Evolutionary conservation across 768 basidiomycete genomes (phyloP).

Genomic region (Pisolithus albus): DNA sequence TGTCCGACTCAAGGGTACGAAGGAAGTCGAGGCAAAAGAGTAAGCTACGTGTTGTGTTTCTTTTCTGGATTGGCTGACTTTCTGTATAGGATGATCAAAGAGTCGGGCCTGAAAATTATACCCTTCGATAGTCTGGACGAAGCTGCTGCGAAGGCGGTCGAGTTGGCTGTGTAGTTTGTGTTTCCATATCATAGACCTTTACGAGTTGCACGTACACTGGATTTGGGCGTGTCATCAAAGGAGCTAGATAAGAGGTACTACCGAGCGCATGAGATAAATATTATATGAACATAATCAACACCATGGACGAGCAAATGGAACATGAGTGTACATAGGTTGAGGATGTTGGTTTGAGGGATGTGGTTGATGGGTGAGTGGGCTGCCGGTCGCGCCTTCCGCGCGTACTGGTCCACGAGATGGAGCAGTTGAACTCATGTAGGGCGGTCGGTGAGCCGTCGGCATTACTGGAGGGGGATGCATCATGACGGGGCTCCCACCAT

Average conservation of each 20-base stretch:
- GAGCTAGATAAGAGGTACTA: slow-evolving; percentile 29
- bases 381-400: slow-evolving; percentile 36
- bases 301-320: slow-evolving; percentile 23
- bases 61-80: slow-evolving; percentile 3
- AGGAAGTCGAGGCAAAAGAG: slow-evolving; percentile 93
- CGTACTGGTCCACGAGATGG: slow-evolving; percentile 45
- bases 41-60: slow-evolving; percentile 35
- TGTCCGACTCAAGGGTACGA: slow-evolving; percentile 95
- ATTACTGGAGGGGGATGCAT: slow-evolving; percentile 47
- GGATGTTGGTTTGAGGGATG: slow-evolving; percentile 21
- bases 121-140: slow-evolving; percentile 92
- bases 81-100: slow-evolving; percentile 73
- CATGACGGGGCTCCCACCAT: slow-evolving; percentile 61
- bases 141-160: slow-evolving; percentile 75
- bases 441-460: slow-evolving; percentile 24
- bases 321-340: slow-evolving; percentile 26
- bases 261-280: slow-evolving; percentile 10
- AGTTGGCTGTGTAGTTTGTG: slow-evolving; percentile 50
- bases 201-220: too few species aligned
- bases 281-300: slow-evolving; percentile 20
- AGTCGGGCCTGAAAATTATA: slow-evolving; percentile 89
- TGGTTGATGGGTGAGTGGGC: slow-evolving; percentile 35
- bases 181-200: too few species aligned
- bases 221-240: not conserved
- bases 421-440: slow-evolving; percentile 42